Conservation (phyloP, 179 eudicot genomes). For the Corrigiola litoralis region DNA sequence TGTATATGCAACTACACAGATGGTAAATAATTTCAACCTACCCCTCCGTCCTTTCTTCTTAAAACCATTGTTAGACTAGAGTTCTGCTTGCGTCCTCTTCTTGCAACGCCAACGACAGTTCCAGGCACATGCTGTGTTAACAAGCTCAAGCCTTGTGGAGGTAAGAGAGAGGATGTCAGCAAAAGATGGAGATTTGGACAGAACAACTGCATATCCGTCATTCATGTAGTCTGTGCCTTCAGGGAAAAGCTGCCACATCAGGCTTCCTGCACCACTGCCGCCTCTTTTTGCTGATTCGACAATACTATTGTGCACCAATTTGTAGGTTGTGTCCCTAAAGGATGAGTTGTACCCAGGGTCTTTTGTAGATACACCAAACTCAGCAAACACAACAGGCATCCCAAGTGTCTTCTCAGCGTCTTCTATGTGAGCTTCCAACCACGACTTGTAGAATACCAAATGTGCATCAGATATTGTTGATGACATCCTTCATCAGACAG, state of each 20-base stretch:
- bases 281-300: slow-evolving; percentile 65
- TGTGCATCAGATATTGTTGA: slow-evolving; percentile 39
- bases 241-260: slow-evolving; percentile 84
- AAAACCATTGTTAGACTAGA: background rate
- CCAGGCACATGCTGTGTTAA: slow-evolving; percentile 53
- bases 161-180: slow-evolving; percentile 53
- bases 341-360: slow-evolving; percentile 68
- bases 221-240: slow-evolving; percentile 81
- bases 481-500: slow-evolving; percentile 40
- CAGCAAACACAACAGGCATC: slow-evolving; percentile 75
- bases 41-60: too few relatives aligned
- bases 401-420: slow-evolving; percentile 60
- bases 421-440: slow-evolving; percentile 81
- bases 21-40: too few relatives aligned
- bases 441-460: slow-evolving; percentile 57
- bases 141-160: slow-evolving; percentile 43
- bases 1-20: too few relatives aligned
- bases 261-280: slow-evolving; percentile 75
- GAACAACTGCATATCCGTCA: slow-evolving; percentile 73
- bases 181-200: slow-evolving; percentile 46
- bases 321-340: slow-evolving; percentile 48
- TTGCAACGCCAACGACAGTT: slow-evolving; percentile 77
- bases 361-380: slow-evolving; percentile 74
- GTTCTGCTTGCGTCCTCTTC: slow-evolving; percentile 31
- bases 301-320: slow-evolving; percentile 42